phyloP scores from a whole-genome alignment of 2,329 filamentous ascomycete species.

The Ophioceras dolichostomum region DNA sequence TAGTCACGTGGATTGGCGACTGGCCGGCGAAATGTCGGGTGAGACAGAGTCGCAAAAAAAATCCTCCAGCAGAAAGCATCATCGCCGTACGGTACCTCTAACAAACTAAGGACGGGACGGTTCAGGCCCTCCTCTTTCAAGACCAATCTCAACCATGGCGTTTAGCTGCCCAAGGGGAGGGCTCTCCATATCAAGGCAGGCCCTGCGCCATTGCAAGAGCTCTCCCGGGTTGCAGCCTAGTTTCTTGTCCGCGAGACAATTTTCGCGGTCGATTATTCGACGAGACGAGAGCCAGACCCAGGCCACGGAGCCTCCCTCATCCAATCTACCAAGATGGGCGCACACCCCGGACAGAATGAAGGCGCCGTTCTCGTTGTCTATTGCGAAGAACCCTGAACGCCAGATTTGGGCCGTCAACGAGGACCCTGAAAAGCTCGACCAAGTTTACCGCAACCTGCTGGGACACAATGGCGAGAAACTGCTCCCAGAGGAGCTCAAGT shows the following conservation, averaged over 20 bases:
- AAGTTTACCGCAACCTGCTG: slow-evolving; percentile 65
- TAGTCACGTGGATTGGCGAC: too few species aligned
- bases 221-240: slow-evolving; percentile 1
- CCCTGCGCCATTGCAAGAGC: slow-evolving; percentile 15
- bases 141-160: too few species aligned
- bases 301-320: neutral
- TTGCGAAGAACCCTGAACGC: slow-evolving; percentile 35
- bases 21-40: too few species aligned
- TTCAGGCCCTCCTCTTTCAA: too few species aligned
- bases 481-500: slow-evolving; percentile 85
- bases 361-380: slow-evolving; percentile 52
- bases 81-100: too few species aligned
- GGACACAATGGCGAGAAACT: slow-evolving; percentile 60
- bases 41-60: too few species aligned
- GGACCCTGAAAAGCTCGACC: slow-evolving; percentile 61
- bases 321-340: slow-evolving; percentile 48
- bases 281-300: slow-evolving; percentile 2
- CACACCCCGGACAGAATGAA: slow-evolving; percentile 59
- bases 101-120: too few species aligned
- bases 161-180: slow-evolving; percentile 19
- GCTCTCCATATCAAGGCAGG: slow-evolving; percentile 18
- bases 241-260: neutral
- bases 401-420: slow-evolving; percentile 60
- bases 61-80: too few species aligned
- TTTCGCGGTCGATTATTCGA: slow-evolving; percentile 2